Percentiles rank a stretch among this genome's conserved stretches.
phyloP scores from a whole-genome alignment of 2,329 filamentous ascomycete genomes.

The Paracamarosporium sp. region DNA sequence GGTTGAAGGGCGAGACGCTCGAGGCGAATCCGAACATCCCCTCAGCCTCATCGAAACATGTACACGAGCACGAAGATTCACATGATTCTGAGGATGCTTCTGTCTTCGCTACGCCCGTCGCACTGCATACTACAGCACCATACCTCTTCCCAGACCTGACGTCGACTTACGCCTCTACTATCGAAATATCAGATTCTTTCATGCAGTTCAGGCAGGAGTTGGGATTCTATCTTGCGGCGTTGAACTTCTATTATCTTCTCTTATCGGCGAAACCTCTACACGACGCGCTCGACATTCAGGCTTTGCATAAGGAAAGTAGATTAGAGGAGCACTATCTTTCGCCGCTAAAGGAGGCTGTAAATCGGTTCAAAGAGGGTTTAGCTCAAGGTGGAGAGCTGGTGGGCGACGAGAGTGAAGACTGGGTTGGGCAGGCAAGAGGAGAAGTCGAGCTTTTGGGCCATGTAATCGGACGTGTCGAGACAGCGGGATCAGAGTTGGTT shows the following conservation, averaged over 20 bases:
- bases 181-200: slow-evolving; percentile 40
- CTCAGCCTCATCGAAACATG: slow-evolving; percentile 2
- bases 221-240: slow-evolving; percentile 60
- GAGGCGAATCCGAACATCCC: slow-evolving; percentile 49
- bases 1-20: slow-evolving; percentile 67
- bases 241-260: slow-evolving; percentile 67
- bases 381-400: slow-evolving; percentile 41
- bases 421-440: slow-evolving; percentile 39
- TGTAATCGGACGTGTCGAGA: slow-evolving; percentile 35
- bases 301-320: slow-evolving; percentile 49
- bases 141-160: slow-evolving; percentile 60
- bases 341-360: slow-evolving; percentile 49
- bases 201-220: slow-evolving; percentile 59
- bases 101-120: slow-evolving; percentile 57
- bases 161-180: slow-evolving; percentile 43
- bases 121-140: slow-evolving; percentile 56
- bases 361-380: slow-evolving; percentile 46
- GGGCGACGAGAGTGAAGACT: slow-evolving; percentile 44
- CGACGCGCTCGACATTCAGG: slow-evolving; percentile 53
- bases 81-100: slow-evolving; percentile 19
- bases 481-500: slow-evolving; percentile 2
- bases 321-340: slow-evolving; percentile 52
- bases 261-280: slow-evolving; percentile 58
- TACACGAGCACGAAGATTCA: slow-evolving; percentile 21
- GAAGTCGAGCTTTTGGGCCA: slow-evolving; percentile 45